Evolutionary conservation across 73 alveolate genomes (phyloP).

Genomic region (Tetrahymena malaccensis): DNA sequence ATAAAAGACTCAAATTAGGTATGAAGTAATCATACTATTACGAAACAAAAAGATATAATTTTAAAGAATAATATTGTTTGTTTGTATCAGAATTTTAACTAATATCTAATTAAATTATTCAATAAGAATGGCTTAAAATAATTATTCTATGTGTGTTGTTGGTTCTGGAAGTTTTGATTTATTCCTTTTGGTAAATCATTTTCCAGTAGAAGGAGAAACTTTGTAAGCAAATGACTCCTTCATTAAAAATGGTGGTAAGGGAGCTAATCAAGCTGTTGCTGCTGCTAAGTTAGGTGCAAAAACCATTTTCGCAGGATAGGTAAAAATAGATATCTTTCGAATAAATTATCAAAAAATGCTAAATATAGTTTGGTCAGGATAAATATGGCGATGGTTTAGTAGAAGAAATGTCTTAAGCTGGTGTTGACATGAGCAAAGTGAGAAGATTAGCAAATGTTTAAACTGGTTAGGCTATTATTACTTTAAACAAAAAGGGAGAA

Average conservation of each 20-base stretch:
- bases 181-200: conserved; percentile 19
- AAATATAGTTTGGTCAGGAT: conserved; percentile 42
- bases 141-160: conserved; percentile 21
- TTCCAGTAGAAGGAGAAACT: conserved; percentile 53
- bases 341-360: background rate
- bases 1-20: background rate
- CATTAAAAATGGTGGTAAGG: conserved; percentile 50
- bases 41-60: background rate
- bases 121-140: conserved; percentile 12
- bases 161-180: conserved; percentile 53
- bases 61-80: background rate
- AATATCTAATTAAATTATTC: background rate
- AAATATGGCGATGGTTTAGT: conserved; percentile 32
- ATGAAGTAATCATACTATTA: background rate
- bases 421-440: conserved; percentile 21
- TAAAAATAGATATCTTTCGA: background rate
- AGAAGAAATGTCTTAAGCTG: background rate
- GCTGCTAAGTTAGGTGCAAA: conserved; percentile 29
- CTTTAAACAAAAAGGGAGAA: conserved; percentile 29
- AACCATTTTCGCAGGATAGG: conserved; percentile 28
- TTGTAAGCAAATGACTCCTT: conserved; percentile 34
- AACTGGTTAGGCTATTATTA: conserved; percentile 44
- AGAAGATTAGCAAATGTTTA: conserved; percentile 15
- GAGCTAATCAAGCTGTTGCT: conserved; percentile 58
- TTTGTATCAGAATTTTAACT: background rate